These are phyloP conservation scores for Trifolium subterraneum DNA, from an alignment of 306 rosid species.

Conservation along the genomic window DNA sequence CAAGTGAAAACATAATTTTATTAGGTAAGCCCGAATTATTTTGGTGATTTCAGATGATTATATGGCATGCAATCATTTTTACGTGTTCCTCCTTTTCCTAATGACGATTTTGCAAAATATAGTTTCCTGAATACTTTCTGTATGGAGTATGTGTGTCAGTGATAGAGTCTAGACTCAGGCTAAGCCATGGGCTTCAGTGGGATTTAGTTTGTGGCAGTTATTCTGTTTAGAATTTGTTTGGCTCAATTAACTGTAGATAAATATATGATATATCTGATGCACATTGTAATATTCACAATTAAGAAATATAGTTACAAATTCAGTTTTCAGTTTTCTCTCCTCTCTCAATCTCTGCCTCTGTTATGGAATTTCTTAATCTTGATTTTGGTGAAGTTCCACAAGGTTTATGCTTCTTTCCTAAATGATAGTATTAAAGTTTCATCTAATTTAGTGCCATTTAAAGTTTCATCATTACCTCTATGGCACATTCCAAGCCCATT, in stretches of 20 bases:
- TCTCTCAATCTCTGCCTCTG: not conserved
- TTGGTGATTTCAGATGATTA: not conserved
- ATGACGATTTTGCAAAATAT: slow-evolving; percentile 26
- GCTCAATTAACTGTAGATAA: not conserved
- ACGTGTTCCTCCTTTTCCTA: slow-evolving; percentile 14
- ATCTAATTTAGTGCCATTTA: not conserved
- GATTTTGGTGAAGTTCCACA: not conserved
- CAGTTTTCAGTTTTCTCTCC: slow-evolving; percentile 1
- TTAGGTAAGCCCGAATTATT: slow-evolving; percentile 22
- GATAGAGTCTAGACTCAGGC: not conserved
- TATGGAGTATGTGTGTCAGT: not conserved
- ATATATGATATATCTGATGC: not conserved
- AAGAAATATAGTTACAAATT: not conserved
- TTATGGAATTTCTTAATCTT: slow-evolving; percentile 1
- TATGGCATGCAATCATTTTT: not conserved
- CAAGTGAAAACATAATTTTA: slow-evolving; percentile 2
- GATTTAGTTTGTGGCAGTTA: not conserved
- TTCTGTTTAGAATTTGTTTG: slow-evolving; percentile 7
- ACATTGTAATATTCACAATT: not conserved
- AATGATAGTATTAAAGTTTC: not conserved
- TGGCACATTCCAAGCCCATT: slow-evolving; percentile 28
- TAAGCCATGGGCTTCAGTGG: not conserved
- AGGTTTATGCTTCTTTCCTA: slow-evolving; percentile 19
- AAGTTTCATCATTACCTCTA: slow-evolving; percentile 9
- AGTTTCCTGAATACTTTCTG: slow-evolving; percentile 11